Evolutionary conservation across 129 eudicot genomes (phyloP), one percentile per base, ranked within the genome.

Genomic region (Escallonia herrerae): DNA sequence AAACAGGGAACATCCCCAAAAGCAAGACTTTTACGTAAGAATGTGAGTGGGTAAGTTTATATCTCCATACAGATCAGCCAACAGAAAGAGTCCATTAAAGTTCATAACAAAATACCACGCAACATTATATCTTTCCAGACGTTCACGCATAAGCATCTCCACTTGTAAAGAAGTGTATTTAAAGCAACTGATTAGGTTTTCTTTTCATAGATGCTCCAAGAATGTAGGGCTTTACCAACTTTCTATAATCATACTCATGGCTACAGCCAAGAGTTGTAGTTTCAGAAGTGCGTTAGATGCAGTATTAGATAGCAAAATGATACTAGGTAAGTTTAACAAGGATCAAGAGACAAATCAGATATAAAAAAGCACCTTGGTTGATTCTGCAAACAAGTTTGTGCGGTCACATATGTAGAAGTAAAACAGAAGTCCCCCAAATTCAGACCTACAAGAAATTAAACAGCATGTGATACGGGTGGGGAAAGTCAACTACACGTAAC

Each of bases 401-500:
- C 99, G 99, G 70, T 93, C 99, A 84, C 99, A 93, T 53, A 89
- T 49, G 79, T 93, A 93, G 80, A 88, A 93, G 76, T 93, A 93
- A 73, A 81, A 79, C 47, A 86, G 75, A 72, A 93, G 81, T 74
- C 89, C 88, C 66, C 99, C 99, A 72, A 93, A 88, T 67, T 93
- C 99, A 74, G 96, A 86, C 90, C 99, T 93, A 73, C 76, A 87
- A 12, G 43, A 67, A 48, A 66, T 51, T 62, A 40, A 40, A 57
- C 43, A 55, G 58, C 8, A 52, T 42, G 68, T 61, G 43, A 73
- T 22, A 74, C 53, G 47, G 67, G 63, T 39, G 6, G 45, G 14
- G 56, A 56, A 40, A 64, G 4, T 12, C 50, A 72, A 58, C 51
- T 47, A 67, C n/a, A 14, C 53, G 37, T 2, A 64, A 49, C 43